Evolutionary conservation across 2,329 filamentous ascomycete genomes (phyloP).

Genomic region (Penicillium glabrum): DNA sequence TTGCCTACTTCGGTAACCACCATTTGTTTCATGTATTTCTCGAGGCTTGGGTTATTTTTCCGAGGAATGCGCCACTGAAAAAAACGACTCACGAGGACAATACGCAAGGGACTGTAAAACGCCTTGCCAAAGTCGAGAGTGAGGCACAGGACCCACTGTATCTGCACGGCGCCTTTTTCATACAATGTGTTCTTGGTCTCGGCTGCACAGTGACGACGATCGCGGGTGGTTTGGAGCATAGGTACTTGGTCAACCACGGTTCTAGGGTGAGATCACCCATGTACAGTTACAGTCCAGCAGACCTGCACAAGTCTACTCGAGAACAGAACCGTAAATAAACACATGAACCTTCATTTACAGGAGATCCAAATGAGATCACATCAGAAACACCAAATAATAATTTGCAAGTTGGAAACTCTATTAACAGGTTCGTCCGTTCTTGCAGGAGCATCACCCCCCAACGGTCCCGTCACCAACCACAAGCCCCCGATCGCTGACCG

Average conservation of each 20-base stretch:
- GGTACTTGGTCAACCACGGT: neutral
- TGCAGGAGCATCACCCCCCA: constrained; percentile 14
- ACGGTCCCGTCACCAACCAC: constrained; percentile 17
- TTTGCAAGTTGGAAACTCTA: neutral
- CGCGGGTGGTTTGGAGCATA: neutral
- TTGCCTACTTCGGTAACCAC: neutral
- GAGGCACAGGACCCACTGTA: constrained; percentile 4
- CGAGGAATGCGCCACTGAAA: constrained; percentile 18
- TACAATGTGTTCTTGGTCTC: neutral
- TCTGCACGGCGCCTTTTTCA: constrained; percentile 15
- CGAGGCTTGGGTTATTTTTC: neutral
- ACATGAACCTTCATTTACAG: no score
- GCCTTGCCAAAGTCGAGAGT: neutral
- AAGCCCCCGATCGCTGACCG: constrained; percentile 8
- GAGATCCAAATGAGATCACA: neutral
- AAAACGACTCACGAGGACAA: constrained; percentile 17
- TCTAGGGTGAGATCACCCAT: no score
- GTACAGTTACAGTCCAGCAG: no score
- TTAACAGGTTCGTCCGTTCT: constrained; percentile 20
- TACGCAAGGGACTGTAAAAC: constrained; percentile 18
- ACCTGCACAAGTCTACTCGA: no score
- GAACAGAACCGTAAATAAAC: no score
- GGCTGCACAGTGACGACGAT: constrained; percentile 10
- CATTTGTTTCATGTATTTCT: neutral
- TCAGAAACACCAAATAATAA: neutral